Percentiles rank a stretch among this genome's conserved stretches.
phyloP scores from a whole-genome alignment of 129 eudicot genomes.

The Flaveria robusta region DNA sequence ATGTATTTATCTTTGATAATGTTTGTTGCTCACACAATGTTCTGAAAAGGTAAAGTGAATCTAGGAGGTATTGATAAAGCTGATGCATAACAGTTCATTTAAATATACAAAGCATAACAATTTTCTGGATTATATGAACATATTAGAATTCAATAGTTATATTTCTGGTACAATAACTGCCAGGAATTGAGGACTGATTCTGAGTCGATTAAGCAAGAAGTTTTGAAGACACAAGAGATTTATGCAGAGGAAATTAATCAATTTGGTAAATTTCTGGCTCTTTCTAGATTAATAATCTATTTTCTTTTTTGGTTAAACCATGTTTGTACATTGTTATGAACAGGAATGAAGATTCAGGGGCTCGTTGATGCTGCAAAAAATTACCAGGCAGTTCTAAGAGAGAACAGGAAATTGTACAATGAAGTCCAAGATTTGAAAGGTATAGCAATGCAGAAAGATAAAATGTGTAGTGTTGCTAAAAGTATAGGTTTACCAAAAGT shows the following conservation, averaged over 20 bases:
- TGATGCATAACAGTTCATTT: not conserved
- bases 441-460: slow-evolving; percentile 20
- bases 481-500: not conserved
- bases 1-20: not conserved
- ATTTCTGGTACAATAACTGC: not conserved
- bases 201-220: slow-evolving; percentile 63
- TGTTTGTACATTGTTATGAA: slow-evolving; percentile 8
- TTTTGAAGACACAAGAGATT: slow-evolving; percentile 47
- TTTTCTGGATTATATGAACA: not conserved
- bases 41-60: not conserved
- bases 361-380: slow-evolving; percentile 81
- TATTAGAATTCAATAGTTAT: not conserved
- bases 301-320: not conserved
- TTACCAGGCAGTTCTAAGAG: slow-evolving; percentile 64
- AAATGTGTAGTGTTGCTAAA: not conserved
- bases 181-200: slow-evolving; percentile 61
- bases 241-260: slow-evolving; percentile 59
- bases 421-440: slow-evolving; percentile 95
- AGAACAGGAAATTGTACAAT: slow-evolving; percentile 75
- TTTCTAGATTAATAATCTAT: not conserved
- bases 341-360: slow-evolving; percentile 62
- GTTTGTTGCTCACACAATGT: not conserved
- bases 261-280: slow-evolving; percentile 46
- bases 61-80: not conserved
- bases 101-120: not conserved